These are phyloP conservation scores for Otatea glauca DNA, from an alignment of 176 grass and related monocot species.

Conservation along the genomic window DNA sequence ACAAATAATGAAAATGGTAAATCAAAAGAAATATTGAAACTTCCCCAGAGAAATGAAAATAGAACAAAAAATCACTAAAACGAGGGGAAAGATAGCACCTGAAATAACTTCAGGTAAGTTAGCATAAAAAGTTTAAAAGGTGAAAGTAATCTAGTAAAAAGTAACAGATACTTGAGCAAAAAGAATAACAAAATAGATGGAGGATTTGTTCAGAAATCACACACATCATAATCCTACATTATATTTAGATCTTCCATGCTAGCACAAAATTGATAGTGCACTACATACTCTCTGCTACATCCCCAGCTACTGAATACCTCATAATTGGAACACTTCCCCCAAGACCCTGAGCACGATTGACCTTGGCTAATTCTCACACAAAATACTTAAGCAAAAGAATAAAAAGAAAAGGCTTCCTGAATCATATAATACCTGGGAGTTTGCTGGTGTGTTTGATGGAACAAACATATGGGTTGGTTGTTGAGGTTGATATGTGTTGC, in stretches of 20 bases:
- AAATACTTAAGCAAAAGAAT: not conserved
- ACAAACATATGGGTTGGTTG: conserved; percentile 75
- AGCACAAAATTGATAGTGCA: conserved; percentile 1
- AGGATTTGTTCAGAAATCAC: not conserved
- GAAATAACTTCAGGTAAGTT: conserved; percentile 19
- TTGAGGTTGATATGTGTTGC: conserved; percentile 66
- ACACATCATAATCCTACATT: conserved; percentile 14
- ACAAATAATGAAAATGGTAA: conserved; percentile 15
- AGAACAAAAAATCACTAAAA: not conserved
- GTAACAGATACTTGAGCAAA: conserved; percentile 12
- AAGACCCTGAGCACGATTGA: not conserved
- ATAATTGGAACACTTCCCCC: not conserved
- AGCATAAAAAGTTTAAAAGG: not conserved
- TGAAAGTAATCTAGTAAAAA: not conserved
- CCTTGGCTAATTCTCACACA: conserved; percentile 14
- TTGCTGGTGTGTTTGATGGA: conserved; percentile 46
- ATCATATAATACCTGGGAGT: conserved; percentile 65
- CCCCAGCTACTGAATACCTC: not conserved
- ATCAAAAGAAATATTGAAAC: not conserved
- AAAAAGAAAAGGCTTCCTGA: not conserved
- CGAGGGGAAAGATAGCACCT: not conserved
- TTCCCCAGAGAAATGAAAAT: conserved; percentile 1
- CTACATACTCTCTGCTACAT: not conserved
- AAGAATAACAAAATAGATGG: not conserved
- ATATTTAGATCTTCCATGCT: conserved; percentile 23